These are phyloP conservation scores for Ascochyta fabae DNA, from an alignment of 2,329 filamentous ascomycete species.

Conservation along the genomic window DNA sequence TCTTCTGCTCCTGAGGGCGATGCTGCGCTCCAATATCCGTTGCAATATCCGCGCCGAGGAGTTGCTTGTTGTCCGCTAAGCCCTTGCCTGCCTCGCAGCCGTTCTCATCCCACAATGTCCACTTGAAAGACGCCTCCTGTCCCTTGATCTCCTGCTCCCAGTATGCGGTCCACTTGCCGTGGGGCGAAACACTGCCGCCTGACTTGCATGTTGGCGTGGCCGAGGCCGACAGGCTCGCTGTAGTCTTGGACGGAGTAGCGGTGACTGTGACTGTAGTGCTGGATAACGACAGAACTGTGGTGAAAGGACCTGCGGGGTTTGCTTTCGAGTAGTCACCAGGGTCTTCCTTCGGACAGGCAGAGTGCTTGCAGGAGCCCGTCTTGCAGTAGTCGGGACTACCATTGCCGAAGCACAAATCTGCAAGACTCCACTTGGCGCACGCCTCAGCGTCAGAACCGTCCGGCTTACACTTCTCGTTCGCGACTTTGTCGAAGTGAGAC, in stretches of 20 bases:
- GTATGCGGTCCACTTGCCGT: slow-evolving; percentile 6
- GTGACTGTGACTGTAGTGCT: slow-evolving; percentile 1
- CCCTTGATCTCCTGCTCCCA: slow-evolving; percentile 9
- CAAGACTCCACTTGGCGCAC: slow-evolving; percentile 7
- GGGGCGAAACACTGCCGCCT: neutral
- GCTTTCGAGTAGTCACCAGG: neutral
- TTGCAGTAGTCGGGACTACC: slow-evolving; percentile 2
- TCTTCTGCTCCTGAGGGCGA: neutral
- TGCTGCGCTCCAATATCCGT: neutral
- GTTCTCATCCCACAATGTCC: slow-evolving; percentile 15
- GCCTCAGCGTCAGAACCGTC: slow-evolving; percentile 1
- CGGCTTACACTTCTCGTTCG: neutral
- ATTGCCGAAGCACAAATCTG: neutral
- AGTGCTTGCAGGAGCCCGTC: slow-evolving; percentile 1
- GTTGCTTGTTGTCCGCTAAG: neutral
- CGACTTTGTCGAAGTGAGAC: neutral
- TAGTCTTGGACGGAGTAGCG: neutral
- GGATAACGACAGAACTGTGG: neutral
- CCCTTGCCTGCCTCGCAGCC: slow-evolving; percentile 11
- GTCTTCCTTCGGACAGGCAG: slow-evolving; percentile 4
- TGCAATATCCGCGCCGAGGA: neutral
- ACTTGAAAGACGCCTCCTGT: neutral
- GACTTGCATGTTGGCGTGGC: slow-evolving; percentile 2
- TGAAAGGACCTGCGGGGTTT: slow-evolving; percentile 1
- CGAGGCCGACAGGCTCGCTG: neutral